Evolutionary conservation across 371 early-diverging fungal genomes (phyloP), one percentile per base, ranked within the genome.

Genomic region (Lichtheimia hyalospora): DNA sequence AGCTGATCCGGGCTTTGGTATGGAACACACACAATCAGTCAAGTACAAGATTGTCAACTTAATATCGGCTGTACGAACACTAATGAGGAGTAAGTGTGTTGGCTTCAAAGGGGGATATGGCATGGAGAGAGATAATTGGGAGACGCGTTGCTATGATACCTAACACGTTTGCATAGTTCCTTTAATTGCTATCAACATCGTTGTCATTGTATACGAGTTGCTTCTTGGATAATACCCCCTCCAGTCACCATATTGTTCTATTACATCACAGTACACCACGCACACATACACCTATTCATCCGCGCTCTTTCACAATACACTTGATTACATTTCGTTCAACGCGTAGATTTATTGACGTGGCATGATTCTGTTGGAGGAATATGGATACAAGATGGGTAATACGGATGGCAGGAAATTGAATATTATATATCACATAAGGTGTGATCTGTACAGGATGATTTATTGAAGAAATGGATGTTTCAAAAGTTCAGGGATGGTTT

Each of bases 1-100:
- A 61, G 21, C 21, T 18, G 83, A 88, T 61, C 71, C 87, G 62
- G 78, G 90, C 56, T 89, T 87, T 65, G 90, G 88, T 27, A 81
- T 77, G 58, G 85, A 88, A 54, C 84, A 87, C 55, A 40, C 59
- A 12, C 79, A 79, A 53, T 84, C 90, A n/a, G 70, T 96, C 44
- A 94, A 93, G 67, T 77, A 82, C 50, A 90, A 91, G 64, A 71
- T 96, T 42, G 83, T 97, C 69, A 90, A 90, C 69, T 82, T 96
- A 43, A 93, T 97, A 66, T 89, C 93, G 0, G 96, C 97, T 0
- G 91, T 95, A 28, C 81, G 96, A 73, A 97, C 96, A 42, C 72
- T 97, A 48, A 84, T 95, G 82, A 75, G 96, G 83, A 89, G 95
- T 95, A 87, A 66, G 84, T 81, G 13, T 25, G 15, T 21, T 28